Evolutionary conservation across 805 yeast species (phyloP), one percentile per base, ranked within the genome.

Genomic region (Ogataea nitratoaversa): DNA sequence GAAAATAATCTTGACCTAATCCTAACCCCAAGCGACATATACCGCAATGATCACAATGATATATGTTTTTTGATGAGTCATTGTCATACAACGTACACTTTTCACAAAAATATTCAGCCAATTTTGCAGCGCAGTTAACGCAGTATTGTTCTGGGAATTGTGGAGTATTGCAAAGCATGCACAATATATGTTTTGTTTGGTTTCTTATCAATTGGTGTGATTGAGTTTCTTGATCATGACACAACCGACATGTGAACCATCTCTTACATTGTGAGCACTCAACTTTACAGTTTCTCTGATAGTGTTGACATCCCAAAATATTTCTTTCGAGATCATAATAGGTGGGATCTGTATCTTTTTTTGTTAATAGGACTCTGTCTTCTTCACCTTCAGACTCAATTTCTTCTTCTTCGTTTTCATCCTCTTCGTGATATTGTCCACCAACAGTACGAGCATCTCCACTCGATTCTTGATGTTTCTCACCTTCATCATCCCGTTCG

Each of bases 11-110:
- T 48, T 84, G 82, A 14, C 87, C 93, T 18, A 88, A 63, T 0
- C 97, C 97, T 19, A 84, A 68, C 2, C 98, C 98, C 8, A 91
- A 68, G 12, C 97, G 74, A 59, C 98, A 90, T 40, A 91, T 88
- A 0, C 95, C 96, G 66, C 98, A 90, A 51, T 82, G 84, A 51
- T 81, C 86, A 60, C 98, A 90, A 59, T 90, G 98, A 56, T 89
- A 90, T 19, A 90, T 89, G 46, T 84, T 84, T 55, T 87, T 88
- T 32, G 71, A 66, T 8, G 77, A 68, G 56, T 87, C 93, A 56
- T 84, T 82, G 57, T 89, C 96, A 68, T 84, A 91, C 19, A 90
- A 70, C 44, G 78, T 82, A 66, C 98, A 90, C 36, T 69, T 75
- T 5, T 67, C 69, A 62, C 98, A 90, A 57, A 76, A 88, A 59